A percentile compares a stretch with the other conserved stretches of the same genome.
phyloP scores from a whole-genome alignment of 495 filamentous ascomycete species.

The Elasticomyces elasticus region DNA sequence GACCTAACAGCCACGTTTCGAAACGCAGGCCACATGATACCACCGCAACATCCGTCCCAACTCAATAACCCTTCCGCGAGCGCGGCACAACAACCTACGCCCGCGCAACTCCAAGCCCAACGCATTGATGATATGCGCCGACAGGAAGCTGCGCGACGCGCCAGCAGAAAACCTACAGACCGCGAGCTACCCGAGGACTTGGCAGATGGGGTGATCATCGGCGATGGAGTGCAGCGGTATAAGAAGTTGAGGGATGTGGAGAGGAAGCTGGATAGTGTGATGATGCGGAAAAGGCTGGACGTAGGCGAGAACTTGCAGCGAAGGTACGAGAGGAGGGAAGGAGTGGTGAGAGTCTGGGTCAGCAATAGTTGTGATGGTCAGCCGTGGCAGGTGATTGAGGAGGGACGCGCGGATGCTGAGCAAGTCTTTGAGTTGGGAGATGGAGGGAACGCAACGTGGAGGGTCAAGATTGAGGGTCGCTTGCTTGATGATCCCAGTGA shows the following conservation, averaged over 20 bases:
- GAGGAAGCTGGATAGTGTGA: conserved; percentile 81
- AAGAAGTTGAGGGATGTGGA: conserved; percentile 75
- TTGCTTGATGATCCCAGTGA: conserved; percentile 63
- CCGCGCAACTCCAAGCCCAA: conserved; percentile 25
- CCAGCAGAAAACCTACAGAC: conserved; percentile 82
- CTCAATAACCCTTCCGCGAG: too few relatives aligned
- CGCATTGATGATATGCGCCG: conserved; percentile 44
- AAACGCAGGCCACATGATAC: conserved; percentile 28
- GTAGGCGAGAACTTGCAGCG: conserved; percentile 71
- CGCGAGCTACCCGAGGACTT: conserved; percentile 86
- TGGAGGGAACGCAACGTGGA: conserved; percentile 65
- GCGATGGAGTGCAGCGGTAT: conserved; percentile 76
- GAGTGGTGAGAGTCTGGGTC: conserved; percentile 76
- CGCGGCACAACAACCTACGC: conserved; percentile 1
- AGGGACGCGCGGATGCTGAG: conserved; percentile 30
- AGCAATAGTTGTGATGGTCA: conserved; percentile 92
- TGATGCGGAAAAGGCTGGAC: conserved; percentile 87
- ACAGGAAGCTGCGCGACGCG: conserved; percentile 59
- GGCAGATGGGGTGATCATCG: conserved; percentile 61
- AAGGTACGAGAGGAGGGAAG: conserved; percentile 48
- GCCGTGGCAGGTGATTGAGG: conserved; percentile 60
- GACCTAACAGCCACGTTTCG: conserved; percentile 34
- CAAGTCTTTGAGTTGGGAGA: conserved; percentile 54
- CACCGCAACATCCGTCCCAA: background rate
- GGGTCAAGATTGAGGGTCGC: conserved; percentile 88